Evolutionary conservation across 2,329 filamentous ascomycete genomes (phyloP).

Genomic region (Hypoxylon sp.): DNA sequence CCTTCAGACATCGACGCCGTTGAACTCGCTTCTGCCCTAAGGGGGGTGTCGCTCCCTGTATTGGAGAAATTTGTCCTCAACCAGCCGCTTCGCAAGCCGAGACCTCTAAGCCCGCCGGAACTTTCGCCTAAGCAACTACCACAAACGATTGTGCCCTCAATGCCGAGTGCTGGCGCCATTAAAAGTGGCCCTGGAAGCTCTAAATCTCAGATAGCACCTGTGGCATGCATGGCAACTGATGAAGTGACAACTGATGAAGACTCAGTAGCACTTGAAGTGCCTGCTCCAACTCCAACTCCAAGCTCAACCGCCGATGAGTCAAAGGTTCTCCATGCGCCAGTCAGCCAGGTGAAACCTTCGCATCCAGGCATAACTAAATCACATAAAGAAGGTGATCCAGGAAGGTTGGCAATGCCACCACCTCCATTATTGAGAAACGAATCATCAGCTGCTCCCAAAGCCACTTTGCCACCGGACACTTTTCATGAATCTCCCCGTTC

Average conservation of each 20-base stretch:
- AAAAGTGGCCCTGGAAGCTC: slow-evolving; percentile 1
- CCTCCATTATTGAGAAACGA: slow-evolving; percentile 32
- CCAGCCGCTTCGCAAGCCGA: slow-evolving; percentile 44
- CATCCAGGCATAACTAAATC: slow-evolving; percentile 2
- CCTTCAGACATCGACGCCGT: slow-evolving; percentile 47
- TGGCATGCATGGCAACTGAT: slow-evolving; percentile 18
- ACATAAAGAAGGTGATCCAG: slow-evolving; percentile 14
- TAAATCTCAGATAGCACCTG: slow-evolving; percentile 1
- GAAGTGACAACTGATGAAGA: slow-evolving; percentile 22
- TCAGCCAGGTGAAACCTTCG: slow-evolving; percentile 10
- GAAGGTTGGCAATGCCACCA: slow-evolving; percentile 43
- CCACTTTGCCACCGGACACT: slow-evolving; percentile 11
- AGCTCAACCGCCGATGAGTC: slow-evolving; percentile 11
- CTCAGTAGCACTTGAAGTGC: slow-evolving; percentile 16
- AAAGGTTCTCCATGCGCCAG: slow-evolving; percentile 25
- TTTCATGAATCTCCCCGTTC: slow-evolving; percentile 19
- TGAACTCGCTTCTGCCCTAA: slow-evolving; percentile 48
- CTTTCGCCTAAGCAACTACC: slow-evolving; percentile 55
- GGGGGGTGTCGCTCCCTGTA: slow-evolving; percentile 53
- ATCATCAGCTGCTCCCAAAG: slow-evolving; percentile 14
- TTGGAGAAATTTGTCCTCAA: slow-evolving; percentile 53
- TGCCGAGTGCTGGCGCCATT: slow-evolving; percentile 6
- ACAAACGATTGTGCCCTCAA: slow-evolving; percentile 36
- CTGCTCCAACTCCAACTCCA: slow-evolving; percentile 11
- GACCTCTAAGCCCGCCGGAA: slow-evolving; percentile 50